phyloP scores from a whole-genome alignment of 257 asterid species.

The Leonotis leonurus region DNA sequence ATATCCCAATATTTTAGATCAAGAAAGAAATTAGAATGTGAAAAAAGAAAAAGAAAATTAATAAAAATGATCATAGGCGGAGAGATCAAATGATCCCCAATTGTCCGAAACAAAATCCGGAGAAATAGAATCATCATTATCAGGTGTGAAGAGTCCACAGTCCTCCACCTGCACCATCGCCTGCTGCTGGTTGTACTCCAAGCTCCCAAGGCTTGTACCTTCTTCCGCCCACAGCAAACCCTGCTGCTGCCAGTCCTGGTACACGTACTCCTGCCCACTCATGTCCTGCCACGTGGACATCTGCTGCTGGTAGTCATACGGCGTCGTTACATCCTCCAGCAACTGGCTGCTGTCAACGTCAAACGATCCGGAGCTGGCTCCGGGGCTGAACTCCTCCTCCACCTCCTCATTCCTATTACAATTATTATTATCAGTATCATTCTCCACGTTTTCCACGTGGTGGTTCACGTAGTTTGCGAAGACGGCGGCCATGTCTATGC shows the following conservation, averaged over 20 bases:
- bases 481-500: constrained; percentile 74
- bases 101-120: constrained; percentile 29
- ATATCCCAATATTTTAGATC: background rate
- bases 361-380: constrained; percentile 39
- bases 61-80: constrained; percentile 29
- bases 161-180: constrained; percentile 45
- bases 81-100: constrained; percentile 59
- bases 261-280: constrained; percentile 31
- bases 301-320: no score
- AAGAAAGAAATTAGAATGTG: background rate
- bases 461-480: constrained; percentile 58
- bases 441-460: constrained; percentile 14
- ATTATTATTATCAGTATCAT: no score
- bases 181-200: constrained; percentile 29
- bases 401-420: no score
- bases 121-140: constrained; percentile 34
- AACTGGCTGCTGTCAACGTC: no score
- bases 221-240: constrained; percentile 38
- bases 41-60: background rate
- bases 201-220: constrained; percentile 26
- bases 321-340: no score
- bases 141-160: constrained; percentile 36
- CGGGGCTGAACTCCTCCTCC: constrained; percentile 37
- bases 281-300: constrained; percentile 17
- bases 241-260: constrained; percentile 41